Percentiles rank a stretch among this genome's conserved stretches.
Conservation (phyloP, 495 filamentous ascomycete species). For the Neurospora terricola region DNA sequence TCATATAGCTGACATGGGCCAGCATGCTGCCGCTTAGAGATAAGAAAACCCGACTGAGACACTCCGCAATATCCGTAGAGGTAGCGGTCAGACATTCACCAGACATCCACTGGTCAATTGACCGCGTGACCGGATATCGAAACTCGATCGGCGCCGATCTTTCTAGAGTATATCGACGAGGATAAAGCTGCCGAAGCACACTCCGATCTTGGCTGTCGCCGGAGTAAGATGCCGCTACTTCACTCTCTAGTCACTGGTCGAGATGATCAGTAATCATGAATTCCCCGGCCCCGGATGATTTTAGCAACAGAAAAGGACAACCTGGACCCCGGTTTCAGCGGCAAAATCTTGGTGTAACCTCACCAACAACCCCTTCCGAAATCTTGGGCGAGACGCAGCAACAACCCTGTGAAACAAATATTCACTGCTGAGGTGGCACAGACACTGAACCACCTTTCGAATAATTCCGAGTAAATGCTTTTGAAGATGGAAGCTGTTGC, state of each 20-base stretch:
- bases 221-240: background rate
- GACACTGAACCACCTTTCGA: background rate
- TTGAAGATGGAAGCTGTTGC: background rate
- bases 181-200: background rate
- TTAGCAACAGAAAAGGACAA: background rate
- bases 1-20: background rate
- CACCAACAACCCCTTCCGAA: background rate
- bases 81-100: background rate
- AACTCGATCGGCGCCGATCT: background rate
- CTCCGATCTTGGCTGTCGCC: background rate
- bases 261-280: background rate
- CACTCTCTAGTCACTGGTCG: background rate
- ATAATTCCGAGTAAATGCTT: background rate
- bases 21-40: background rate
- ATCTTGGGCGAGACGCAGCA: background rate
- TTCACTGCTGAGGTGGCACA: background rate
- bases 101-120: background rate
- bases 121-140: background rate
- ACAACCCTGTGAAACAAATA: background rate
- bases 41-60: background rate
- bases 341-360: background rate
- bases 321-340: background rate
- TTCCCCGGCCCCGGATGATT: background rate
- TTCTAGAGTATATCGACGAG: too few species aligned
- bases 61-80: background rate